Evolutionary conservation across 2,329 filamentous ascomycete genomes (phyloP), one percentile per base, ranked within the genome.

Genomic region (Diaporthe velutina): DNA sequence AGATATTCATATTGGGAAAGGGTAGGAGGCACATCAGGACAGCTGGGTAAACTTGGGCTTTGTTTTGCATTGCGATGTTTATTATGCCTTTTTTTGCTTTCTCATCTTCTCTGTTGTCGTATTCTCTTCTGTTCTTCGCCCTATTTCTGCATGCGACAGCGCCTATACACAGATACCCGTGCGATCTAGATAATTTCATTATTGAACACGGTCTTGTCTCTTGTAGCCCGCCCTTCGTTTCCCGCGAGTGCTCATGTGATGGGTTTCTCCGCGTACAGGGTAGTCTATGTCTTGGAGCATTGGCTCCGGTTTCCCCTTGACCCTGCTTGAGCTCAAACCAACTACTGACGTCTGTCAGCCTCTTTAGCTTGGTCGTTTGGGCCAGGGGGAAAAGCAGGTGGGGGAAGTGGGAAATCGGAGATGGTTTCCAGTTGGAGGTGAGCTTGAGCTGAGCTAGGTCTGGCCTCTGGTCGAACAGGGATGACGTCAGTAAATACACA

Each of bases 401-500:
- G 45, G 17, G 61, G 22, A 38, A 42, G 42, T 9, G 61, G 25
- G 60, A 48, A 13, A 33, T 3, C 28, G 42, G 60, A 66, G 60
- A 66, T 45, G 60, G 42, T 33, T 66, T 22, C 40, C 25, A 48
- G 60, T 48, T 48, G 40, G 25, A 48, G 60, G 30, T 12, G 28
- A 66, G 61, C 12, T 50, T 12, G 40, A 67, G 42, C 61, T 67
- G 45, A 35, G 45, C 45, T 33, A 30, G 45, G 45, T 4, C 45
- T n/a, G 48, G 64, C 48, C 35, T 68, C 48, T 68, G 45, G 33
- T 28, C 30, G 8, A 38, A 28, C 48, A 68, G 22, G 48, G 22
- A 40, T 68, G 48, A 68, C 64, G 64, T 68, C 48, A 68, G 64
- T 68, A 28, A 54, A 68, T 40, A 54, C 64, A 50, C 33, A 30